Percentiles rank a stretch among this genome's conserved stretches.
Conservation (phyloP, 331 rosid genomes). For the Quercus tomentella region DNA sequence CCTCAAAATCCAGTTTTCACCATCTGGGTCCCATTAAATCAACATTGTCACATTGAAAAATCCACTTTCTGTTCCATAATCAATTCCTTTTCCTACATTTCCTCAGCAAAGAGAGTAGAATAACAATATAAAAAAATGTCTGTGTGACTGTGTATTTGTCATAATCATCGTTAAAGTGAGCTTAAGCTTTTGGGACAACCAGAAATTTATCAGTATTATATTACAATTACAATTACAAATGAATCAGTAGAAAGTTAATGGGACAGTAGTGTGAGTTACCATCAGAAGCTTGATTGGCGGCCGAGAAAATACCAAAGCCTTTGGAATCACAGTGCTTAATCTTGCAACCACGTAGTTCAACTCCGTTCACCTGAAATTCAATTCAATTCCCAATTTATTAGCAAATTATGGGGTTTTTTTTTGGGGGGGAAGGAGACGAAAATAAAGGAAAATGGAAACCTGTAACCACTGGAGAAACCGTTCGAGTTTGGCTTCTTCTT, state of each 20-base stretch:
- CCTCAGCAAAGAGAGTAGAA: not conserved
- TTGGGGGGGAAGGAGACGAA: not conserved
- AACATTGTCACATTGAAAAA: conserved; percentile 1
- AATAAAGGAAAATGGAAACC: conserved; percentile 31
- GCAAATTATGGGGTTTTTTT: not conserved
- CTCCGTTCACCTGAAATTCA: conserved; percentile 61
- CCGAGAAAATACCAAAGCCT: conserved; percentile 77
- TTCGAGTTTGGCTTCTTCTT: conserved; percentile 61
- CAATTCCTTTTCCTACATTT: conserved; percentile 3
- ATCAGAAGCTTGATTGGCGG: conserved; percentile 52
- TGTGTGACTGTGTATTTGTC: too few species aligned
- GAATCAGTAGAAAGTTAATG: not conserved
- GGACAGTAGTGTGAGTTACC: conserved; percentile 43
- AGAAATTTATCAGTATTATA: too few species aligned
- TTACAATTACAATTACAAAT: too few species aligned
- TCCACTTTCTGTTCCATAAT: not conserved
- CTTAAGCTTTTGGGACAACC: too few species aligned
- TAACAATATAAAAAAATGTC: too few species aligned
- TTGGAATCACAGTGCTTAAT: conserved; percentile 69
- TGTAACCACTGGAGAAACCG: conserved; percentile 70
- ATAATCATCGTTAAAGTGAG: too few species aligned
- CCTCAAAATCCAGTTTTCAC: not conserved
- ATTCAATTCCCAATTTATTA: conserved; percentile 21
- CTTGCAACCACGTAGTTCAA: conserved; percentile 65
- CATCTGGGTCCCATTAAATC: not conserved